Conservation (phyloP, 345 rosid genomes). For the Zanthoxylum bungeanum region DNA sequence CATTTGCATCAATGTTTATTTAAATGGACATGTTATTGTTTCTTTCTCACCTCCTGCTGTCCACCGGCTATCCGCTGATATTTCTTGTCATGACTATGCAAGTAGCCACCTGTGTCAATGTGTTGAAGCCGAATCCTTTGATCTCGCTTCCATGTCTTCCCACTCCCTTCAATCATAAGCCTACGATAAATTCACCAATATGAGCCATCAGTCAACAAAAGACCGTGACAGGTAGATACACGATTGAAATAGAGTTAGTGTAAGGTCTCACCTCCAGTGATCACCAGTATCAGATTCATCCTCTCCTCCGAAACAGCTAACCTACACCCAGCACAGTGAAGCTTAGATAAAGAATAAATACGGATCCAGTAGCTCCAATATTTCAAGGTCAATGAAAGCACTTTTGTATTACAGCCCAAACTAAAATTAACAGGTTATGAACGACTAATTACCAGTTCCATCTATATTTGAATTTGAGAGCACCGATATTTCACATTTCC, state of each 20-base stretch:
- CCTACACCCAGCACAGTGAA: constrained; percentile 36
- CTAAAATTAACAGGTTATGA: neutral
- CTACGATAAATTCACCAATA: constrained; percentile 30
- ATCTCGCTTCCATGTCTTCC: constrained; percentile 93
- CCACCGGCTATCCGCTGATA: constrained; percentile 98
- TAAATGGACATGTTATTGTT: neutral
- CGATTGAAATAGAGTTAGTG: constrained; percentile 3
- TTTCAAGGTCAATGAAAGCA: neutral
- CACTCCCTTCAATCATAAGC: constrained; percentile 86
- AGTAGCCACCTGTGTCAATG: constrained; percentile 88
- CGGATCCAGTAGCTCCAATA: neutral
- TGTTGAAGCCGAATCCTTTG: constrained; percentile 92
- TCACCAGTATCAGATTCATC: constrained; percentile 93
- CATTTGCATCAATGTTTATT: neutral
- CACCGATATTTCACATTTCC: neutral
- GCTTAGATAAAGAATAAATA: neutral
- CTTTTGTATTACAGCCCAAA: neutral
- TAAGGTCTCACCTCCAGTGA: constrained; percentile 71
- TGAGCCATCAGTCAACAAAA: constrained; percentile 12
- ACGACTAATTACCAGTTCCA: neutral
- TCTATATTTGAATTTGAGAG: neutral
- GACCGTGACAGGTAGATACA: neutral
- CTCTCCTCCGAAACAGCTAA: constrained; percentile 97
- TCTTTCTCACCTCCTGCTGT: constrained; percentile 89
- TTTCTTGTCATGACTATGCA: constrained; percentile 97